Base-by-base conservation (phyloP, 495 filamentous ascomycete genomes). In the Neurospora sp. region DNA sequence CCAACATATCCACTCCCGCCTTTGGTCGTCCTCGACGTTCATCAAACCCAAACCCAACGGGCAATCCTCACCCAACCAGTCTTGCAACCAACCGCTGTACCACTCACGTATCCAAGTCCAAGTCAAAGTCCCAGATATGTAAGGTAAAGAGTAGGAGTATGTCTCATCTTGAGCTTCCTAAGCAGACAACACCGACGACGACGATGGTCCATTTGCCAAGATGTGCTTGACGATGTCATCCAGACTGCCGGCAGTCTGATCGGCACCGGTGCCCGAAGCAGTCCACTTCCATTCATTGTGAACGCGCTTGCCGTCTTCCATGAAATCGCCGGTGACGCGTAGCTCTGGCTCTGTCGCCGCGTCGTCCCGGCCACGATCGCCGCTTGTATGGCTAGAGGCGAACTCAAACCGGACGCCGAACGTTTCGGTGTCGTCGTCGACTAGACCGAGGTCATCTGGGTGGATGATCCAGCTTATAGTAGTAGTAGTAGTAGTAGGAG, bases 331-430 rank as follows among this genome's bases (percentile, higher is more conserved):
- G 7, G 41, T 62, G 10, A 73, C 73, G 1, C 39, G 69, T 20
- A 80, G 44, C 70, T 74, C 73, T 4, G 72, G 62, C 54, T 66
- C 54, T 66, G 27, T 66, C 8, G 27, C 27, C 18, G 14, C 14
- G 3, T 66, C 54, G 23, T 27, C 48, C 18, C 20, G 5, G 39
- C 10, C 3, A 40, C 0, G 11, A 27, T 8, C 10, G 20, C 73
- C 73, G 5, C 54, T 70, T 7, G 27, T 62, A 3, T 39, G 1
- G 38, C 74, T 71, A 1, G 59, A 40, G 2, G 10, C 18, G 23
- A 79, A 74, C 3, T 69, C 76, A 23, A 80, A 80, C 2, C 48
- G 46, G 18, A 80, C 37, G 8, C 79, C 79, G 16, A 66, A 76
- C 5, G 40, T 39, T 0, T 74, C 74, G 18, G 75, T 74, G 18